A percentile compares a stretch with the other conserved stretches of the same genome.
These are phyloP conservation scores for Thymus mandschuricus DNA, from an alignment of 257 asterid species.

Conservation along the genomic window DNA sequence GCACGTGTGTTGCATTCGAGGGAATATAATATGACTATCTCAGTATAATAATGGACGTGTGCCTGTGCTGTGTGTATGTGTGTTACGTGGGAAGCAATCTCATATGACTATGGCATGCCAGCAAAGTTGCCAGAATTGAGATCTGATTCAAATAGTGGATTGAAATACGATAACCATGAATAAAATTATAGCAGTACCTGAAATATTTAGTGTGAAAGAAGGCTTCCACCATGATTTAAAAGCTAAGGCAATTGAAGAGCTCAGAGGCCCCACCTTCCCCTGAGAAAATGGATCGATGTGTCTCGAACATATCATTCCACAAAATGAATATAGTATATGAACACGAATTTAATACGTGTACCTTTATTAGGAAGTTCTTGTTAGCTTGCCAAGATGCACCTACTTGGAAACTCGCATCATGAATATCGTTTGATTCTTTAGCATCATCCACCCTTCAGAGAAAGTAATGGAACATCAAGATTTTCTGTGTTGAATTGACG, in stretches of 20 bases:
- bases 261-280: constrained; percentile 90
- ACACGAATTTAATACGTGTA: constrained; percentile 22
- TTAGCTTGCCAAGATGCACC: constrained; percentile 99
- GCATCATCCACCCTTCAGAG: constrained; percentile 62
- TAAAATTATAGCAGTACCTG: constrained; percentile 54
- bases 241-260: constrained; percentile 82
- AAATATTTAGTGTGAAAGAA: constrained; percentile 76
- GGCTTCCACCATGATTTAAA: constrained; percentile 99
- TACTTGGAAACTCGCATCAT: constrained; percentile 81
- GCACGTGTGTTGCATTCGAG: not conserved
- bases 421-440: constrained; percentile 49
- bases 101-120: constrained; percentile 51
- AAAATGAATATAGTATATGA: constrained; percentile 3
- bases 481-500: not conserved
- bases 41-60: too few relatives aligned
- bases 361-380: constrained; percentile 84
- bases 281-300: constrained; percentile 37
- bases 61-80: not conserved
- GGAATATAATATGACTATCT: too few relatives aligned
- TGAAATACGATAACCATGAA: not conserved
- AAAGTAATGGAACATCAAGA: constrained; percentile 26
- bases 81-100: not conserved
- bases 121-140: constrained; percentile 77
- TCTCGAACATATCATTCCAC: constrained; percentile 15
- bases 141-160: constrained; percentile 79